Conservation (phyloP, 2,329 filamentous ascomycete species). For the Cytospora piceae region DNA sequence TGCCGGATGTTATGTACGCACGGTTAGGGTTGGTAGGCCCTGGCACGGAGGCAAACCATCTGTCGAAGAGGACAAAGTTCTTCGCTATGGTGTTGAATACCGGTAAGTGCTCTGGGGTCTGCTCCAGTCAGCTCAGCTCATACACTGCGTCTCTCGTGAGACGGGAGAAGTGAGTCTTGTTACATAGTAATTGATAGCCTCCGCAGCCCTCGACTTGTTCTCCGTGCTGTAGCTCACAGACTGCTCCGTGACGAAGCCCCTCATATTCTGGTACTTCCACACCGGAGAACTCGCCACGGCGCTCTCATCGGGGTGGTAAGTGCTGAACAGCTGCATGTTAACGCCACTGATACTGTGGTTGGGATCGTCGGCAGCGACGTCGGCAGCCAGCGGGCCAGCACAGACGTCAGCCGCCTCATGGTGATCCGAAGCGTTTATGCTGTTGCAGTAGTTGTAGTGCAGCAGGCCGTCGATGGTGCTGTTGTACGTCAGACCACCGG, state of each 20-base stretch:
- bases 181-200: slow-evolving; percentile 48
- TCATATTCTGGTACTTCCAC: slow-evolving; percentile 38
- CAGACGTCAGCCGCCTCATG: slow-evolving; percentile 39
- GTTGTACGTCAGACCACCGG: slow-evolving; percentile 45
- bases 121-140: neutral
- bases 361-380: slow-evolving; percentile 47
- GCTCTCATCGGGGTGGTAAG: slow-evolving; percentile 30
- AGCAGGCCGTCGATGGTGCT: slow-evolving; percentile 42
- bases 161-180: neutral
- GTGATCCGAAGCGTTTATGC: slow-evolving; percentile 36
- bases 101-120: slow-evolving; percentile 44
- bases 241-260: slow-evolving; percentile 49
- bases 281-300: slow-evolving; percentile 26
- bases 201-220: slow-evolving; percentile 43
- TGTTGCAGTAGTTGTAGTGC: slow-evolving; percentile 45
- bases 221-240: slow-evolving; percentile 41
- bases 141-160: too few relatives aligned
- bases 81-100: slow-evolving; percentile 46
- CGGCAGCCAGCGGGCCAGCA: slow-evolving; percentile 42
- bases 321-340: slow-evolving; percentile 43
- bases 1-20: slow-evolving; percentile 39
- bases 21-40: slow-evolving; percentile 49
- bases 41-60: slow-evolving; percentile 41
- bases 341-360: slow-evolving; percentile 47
- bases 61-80: slow-evolving; percentile 49